A percentile compares a stretch with the other conserved stretches of the same genome.
Conservation (phyloP, 2,329 filamentous ascomycete genomes). For the Claviceps spartinae region DNA sequence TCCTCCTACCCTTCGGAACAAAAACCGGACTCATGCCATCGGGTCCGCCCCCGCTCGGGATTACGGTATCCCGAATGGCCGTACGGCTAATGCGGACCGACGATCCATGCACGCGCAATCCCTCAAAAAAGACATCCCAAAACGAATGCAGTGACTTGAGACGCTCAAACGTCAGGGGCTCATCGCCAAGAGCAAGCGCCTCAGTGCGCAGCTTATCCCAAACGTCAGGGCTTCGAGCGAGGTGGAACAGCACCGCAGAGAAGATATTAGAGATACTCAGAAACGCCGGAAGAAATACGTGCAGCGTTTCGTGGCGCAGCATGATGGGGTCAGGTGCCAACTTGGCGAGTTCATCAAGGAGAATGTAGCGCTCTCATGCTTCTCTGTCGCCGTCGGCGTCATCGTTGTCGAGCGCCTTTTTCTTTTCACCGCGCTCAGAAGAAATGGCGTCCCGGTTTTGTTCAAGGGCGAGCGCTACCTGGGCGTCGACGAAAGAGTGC, state of each 20-base stretch:
- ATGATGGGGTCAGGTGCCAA: not conserved
- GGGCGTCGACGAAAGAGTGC: constrained; percentile 2
- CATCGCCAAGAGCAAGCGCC: not conserved
- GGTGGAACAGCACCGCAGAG: not conserved
- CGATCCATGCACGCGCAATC: constrained; percentile 1
- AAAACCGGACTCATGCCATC: constrained; percentile 1
- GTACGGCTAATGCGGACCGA: constrained; percentile 2
- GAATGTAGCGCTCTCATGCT: not conserved
- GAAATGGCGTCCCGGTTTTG: not conserved
- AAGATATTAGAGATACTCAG: constrained; percentile 1
- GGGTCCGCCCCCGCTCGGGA: constrained; percentile 2
- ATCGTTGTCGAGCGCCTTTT: not conserved
- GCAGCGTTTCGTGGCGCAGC: constrained; percentile 2
- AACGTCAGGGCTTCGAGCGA: not conserved
- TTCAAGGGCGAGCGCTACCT: not conserved
- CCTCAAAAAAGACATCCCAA: constrained; percentile 1
- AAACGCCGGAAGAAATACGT: constrained; percentile 2
- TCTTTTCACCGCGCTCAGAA: not conserved
- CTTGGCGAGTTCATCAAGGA: constrained; percentile 3
- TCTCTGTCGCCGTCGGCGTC: not conserved
- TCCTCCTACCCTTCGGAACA: not conserved
- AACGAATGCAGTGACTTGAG: constrained; percentile 1
- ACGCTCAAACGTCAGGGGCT: not conserved
- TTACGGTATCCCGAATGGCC: constrained; percentile 3
- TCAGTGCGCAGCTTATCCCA: constrained; percentile 1